Percentiles rank a stretch among this genome's conserved stretches.
Conservation (phyloP, 331 rosid genomes). For the Spiraea crenata region DNA sequence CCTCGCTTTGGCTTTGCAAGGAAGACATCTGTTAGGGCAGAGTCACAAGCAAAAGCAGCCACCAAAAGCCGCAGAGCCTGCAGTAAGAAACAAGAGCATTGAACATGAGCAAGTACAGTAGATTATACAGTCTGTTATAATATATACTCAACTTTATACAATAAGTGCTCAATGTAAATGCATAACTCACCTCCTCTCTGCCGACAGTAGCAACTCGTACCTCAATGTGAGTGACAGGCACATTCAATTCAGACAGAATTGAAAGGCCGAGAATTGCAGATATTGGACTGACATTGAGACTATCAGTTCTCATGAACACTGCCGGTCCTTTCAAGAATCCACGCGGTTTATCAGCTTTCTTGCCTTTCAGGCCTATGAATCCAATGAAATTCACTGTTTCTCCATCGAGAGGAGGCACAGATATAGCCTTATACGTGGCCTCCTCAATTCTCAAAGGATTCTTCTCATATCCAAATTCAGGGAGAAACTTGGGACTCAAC, state of each 20-base stretch:
- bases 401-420: too few species aligned
- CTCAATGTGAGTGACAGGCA: neutral
- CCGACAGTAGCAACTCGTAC: neutral
- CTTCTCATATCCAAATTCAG: neutral
- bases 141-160: too few species aligned
- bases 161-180: neutral
- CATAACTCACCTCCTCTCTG: slow-evolving; percentile 9
- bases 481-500: neutral
- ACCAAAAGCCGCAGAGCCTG: slow-evolving; percentile 9
- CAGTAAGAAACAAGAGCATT: neutral
- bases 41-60: neutral
- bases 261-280: neutral
- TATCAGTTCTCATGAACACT: neutral
- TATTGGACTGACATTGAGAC: neutral
- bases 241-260: neutral
- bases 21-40: neutral
- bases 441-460: neutral
- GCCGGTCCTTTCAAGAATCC: neutral
- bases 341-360: neutral
- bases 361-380: neutral
- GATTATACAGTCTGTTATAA: too few species aligned
- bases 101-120: too few species aligned
- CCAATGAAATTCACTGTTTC: too few species aligned
- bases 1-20: neutral
- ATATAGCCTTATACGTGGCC: neutral